Conservation (phyloP, 805 yeast species). For the Sporopachydermia quercuum region DNA sequence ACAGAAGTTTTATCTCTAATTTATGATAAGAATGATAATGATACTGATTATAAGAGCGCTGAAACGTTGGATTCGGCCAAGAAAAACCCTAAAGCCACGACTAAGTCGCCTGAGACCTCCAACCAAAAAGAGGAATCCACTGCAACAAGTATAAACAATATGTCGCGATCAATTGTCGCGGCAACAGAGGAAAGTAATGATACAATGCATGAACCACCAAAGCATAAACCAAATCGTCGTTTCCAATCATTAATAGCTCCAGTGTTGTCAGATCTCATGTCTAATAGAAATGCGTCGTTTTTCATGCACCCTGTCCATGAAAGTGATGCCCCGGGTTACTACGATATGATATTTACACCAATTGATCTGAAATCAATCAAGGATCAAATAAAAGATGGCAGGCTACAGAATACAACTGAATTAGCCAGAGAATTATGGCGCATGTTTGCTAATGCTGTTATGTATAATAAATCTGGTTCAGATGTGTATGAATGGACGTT, state of each 20-base stretch:
- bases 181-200: conserved; percentile 6
- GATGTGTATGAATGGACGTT: conserved; percentile 47
- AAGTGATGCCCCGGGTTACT: conserved; percentile 56
- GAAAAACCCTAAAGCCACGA: too few species aligned
- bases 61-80: too few species aligned
- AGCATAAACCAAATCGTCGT: conserved; percentile 26
- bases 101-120: conserved; percentile 11
- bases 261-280: conserved; percentile 46
- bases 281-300: conserved; percentile 60
- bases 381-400: conserved; percentile 41
- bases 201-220: conserved; percentile 8
- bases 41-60: too few species aligned
- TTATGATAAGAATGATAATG: too few species aligned
- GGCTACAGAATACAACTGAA: conserved; percentile 32
- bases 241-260: conserved; percentile 50
- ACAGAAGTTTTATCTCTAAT: too few species aligned
- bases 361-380: conserved; percentile 53
- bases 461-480: conserved; percentile 58
- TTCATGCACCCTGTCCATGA: conserved; percentile 56
- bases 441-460: conserved; percentile 75
- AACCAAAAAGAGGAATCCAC: not conserved
- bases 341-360: conserved; percentile 44
- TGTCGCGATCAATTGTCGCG: conserved; percentile 12
- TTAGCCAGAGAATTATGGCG: conserved; percentile 54
- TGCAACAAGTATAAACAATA: not conserved